Percentiles rank a stretch among this genome's conserved stretches.
phyloP scores from a whole-genome alignment of 345 rosid species.

The Diplotaxis tenuifolia region DNA sequence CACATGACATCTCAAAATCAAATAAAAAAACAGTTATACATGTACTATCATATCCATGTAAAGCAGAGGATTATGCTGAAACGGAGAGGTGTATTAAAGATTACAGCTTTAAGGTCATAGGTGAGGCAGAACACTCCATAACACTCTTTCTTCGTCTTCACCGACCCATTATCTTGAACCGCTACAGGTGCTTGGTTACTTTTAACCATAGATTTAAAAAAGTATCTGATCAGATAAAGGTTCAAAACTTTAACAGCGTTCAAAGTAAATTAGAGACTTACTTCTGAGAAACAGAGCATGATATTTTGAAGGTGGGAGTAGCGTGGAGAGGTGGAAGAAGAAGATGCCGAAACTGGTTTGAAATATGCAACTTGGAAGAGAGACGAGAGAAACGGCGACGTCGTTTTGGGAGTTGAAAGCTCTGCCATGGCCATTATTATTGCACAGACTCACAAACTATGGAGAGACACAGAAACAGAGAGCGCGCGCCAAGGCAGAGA shows the following conservation, averaged over 20 bases:
- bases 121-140: conserved; percentile 93
- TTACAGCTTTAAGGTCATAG: conserved; percentile 89
- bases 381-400: conserved; percentile 44
- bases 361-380: conserved; percentile 49
- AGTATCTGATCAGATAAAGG: conserved; percentile 13
- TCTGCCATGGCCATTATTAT: conserved; percentile 71
- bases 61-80: conserved; percentile 4
- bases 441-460: conserved; percentile 26
- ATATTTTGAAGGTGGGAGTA: conserved; percentile 41
- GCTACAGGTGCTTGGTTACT: conserved; percentile 52
- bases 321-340: conserved; percentile 44
- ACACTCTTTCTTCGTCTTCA: conserved; percentile 60
- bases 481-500: conserved; percentile 30
- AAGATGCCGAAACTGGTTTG: conserved; percentile 46
- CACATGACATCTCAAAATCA: background rate
- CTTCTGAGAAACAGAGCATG: conserved; percentile 74
- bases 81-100: conserved; percentile 16
- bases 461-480: conserved; percentile 17
- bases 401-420: conserved; percentile 50
- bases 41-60: background rate
- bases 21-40: background rate
- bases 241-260: background rate
- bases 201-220: background rate
- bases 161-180: conserved; percentile 41
- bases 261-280: conserved; percentile 22